Conservation (phyloP, 768 basidiomycete species). For the Hypholoma fasciculare region DNA sequence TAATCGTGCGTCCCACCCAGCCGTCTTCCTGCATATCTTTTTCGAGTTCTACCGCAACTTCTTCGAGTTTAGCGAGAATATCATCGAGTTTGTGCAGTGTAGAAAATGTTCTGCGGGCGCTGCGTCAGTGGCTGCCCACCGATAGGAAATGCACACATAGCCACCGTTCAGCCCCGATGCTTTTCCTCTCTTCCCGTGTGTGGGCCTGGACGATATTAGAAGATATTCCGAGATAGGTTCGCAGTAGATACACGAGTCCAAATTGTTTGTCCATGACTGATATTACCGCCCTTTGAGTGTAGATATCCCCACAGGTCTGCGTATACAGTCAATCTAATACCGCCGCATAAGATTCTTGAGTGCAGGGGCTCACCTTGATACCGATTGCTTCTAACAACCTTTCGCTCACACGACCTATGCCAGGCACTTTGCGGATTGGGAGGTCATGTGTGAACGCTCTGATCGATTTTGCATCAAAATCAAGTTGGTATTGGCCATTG, state of each 20-base stretch:
- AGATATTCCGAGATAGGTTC: constrained; percentile 82
- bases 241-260: constrained; percentile 73
- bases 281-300: constrained; percentile 67
- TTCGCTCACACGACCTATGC: constrained; percentile 90
- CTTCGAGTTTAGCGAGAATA: constrained; percentile 76
- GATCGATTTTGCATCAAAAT: constrained; percentile 64
- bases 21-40: constrained; percentile 76
- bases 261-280: constrained; percentile 88
- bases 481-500: constrained; percentile 84
- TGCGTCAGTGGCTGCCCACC: background rate
- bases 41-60: constrained; percentile 80
- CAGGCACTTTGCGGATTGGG: constrained; percentile 85
- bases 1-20: constrained; percentile 88
- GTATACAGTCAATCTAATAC: constrained; percentile 1
- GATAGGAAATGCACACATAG: constrained; percentile 1
- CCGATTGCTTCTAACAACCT: constrained; percentile 83
- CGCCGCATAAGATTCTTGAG: background rate
- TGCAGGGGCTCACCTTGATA: constrained; percentile 58
- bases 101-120: constrained; percentile 65
- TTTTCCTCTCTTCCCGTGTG: constrained; percentile 82
- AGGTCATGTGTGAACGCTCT: constrained; percentile 77
- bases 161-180: constrained; percentile 89
- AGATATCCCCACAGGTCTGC: constrained; percentile 91
- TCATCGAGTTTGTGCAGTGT: constrained; percentile 62
- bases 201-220: constrained; percentile 80